Conservation (phyloP, 768 basidiomycete species). For the Dioszegia crocea region DNA sequence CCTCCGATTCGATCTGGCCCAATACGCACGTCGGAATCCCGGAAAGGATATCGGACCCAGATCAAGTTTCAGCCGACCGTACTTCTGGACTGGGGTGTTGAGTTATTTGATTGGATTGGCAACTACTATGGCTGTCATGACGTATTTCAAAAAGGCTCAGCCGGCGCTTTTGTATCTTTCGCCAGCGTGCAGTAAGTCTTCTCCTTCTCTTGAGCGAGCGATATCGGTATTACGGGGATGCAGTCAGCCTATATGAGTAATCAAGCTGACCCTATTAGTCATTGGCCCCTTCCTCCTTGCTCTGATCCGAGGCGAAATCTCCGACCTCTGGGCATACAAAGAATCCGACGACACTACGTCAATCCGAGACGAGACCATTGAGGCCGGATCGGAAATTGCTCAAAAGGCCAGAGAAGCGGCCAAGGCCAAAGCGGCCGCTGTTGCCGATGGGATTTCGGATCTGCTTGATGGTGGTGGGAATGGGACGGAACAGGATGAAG, state of each 20-base stretch:
- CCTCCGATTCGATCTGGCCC: conserved; percentile 68
- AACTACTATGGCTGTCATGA: conserved; percentile 81
- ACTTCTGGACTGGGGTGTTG: conserved; percentile 65
- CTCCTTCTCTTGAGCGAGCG: not conserved
- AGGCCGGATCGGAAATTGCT: conserved; percentile 34
- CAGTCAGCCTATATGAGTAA: too few relatives aligned
- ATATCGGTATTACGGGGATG: too few relatives aligned
- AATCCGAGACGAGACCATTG: conserved; percentile 32
- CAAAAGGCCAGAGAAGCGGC: conserved; percentile 22
- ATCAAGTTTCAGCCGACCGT: conserved; percentile 61
- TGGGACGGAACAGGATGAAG: not conserved
- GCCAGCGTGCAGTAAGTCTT: conserved; percentile 46
- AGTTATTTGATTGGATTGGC: conserved; percentile 72
- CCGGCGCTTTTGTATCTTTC: conserved; percentile 90
- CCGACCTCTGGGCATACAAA: conserved; percentile 66
- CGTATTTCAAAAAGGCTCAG: conserved; percentile 68
- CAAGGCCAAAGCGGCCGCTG: conserved; percentile 8
- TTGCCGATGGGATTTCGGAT: not conserved
- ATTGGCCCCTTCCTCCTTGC: conserved; percentile 64
- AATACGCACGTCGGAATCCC: conserved; percentile 21
- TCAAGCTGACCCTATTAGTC: conserved; percentile 48
- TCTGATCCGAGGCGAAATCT: conserved; percentile 63
- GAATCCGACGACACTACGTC: conserved; percentile 52
- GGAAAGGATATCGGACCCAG: conserved; percentile 33
- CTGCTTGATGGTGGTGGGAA: not conserved